These are phyloP conservation scores for Rhizoclosmatium globosum DNA, from an alignment of 192 early-diverging fungal species.

Conservation along the genomic window DNA sequence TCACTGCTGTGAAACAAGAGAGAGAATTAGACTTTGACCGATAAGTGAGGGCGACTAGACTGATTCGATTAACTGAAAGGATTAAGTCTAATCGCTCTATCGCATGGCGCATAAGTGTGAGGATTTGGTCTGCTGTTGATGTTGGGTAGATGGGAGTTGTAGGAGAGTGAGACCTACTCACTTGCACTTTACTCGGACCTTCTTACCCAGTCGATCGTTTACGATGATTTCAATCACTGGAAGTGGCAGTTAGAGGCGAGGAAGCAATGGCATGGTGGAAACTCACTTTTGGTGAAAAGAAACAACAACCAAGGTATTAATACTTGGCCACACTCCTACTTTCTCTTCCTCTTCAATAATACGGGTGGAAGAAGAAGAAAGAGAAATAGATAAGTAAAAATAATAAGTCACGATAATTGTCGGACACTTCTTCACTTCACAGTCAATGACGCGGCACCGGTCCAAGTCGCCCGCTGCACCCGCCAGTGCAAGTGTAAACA, in stretches of 20 bases:
- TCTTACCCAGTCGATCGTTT: constrained; percentile 92
- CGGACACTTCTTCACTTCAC: too few species aligned
- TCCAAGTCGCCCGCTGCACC: background rate
- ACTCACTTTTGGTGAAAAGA: background rate
- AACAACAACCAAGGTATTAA: too few species aligned
- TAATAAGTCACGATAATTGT: too few species aligned
- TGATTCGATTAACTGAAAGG: too few species aligned
- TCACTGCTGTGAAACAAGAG: constrained; percentile 58
- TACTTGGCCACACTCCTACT: too few species aligned
- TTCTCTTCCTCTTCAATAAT: too few species aligned
- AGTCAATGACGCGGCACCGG: too few species aligned
- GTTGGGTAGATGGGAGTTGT: background rate
- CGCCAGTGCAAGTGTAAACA: background rate
- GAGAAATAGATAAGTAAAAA: too few species aligned
- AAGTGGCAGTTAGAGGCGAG: background rate
- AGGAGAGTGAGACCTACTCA: constrained; percentile 45
- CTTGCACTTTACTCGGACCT: constrained; percentile 89
- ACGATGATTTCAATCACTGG: constrained; percentile 65
- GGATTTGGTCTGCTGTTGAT: background rate
- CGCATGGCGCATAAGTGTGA: too few species aligned
- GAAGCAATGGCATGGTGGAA: background rate
- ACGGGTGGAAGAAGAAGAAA: too few species aligned
- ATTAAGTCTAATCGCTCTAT: too few species aligned
- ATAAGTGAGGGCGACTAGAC: too few species aligned
- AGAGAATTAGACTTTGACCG: background rate